Percentiles rank a stretch among this genome's conserved stretches.
These are phyloP conservation scores for Pleurotus tuoliensis DNA, from an alignment of 768 basidiomycete genomes.

Conservation along the genomic window DNA sequence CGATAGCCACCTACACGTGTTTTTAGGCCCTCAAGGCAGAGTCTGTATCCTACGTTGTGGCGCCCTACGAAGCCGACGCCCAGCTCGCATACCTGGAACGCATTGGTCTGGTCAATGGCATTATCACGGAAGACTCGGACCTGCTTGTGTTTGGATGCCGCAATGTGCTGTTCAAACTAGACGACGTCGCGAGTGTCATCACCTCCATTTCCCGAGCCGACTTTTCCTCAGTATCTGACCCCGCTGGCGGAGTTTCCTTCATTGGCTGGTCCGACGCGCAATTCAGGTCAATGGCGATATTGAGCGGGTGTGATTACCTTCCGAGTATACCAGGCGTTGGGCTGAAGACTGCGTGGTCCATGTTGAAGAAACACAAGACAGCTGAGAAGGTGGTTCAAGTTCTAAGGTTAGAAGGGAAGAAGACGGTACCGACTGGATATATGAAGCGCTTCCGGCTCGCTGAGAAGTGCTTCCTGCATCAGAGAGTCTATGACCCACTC, in stretches of 20 bases:
- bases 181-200: conserved; percentile 61
- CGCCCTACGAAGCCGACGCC: conserved; percentile 98
- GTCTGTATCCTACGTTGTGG: conserved; percentile 79
- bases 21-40: conserved; percentile 84
- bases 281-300: conserved; percentile 90
- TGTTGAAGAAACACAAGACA: conserved; percentile 83
- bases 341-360: conserved; percentile 84
- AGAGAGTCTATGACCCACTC: conserved; percentile 84
- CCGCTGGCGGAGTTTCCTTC: conserved; percentile 66
- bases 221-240: conserved; percentile 54
- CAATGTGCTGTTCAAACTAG: conserved; percentile 91
- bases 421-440: conserved; percentile 75
- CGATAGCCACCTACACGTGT: neutral
- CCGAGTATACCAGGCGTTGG: conserved; percentile 90
- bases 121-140: conserved; percentile 98
- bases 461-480: conserved; percentile 90
- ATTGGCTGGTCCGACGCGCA: conserved; percentile 86
- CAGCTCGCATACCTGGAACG: conserved; percentile 92
- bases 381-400: conserved; percentile 78
- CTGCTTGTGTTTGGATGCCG: conserved; percentile 95
- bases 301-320: conserved; percentile 92
- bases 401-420: conserved; percentile 79
- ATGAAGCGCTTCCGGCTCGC: conserved; percentile 72
- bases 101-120: conserved; percentile 76
- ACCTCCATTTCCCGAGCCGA: conserved; percentile 62